These are phyloP conservation scores for Rhodotorula sp. DNA, from an alignment of 1,284 basidiomycete species.

Conservation along the genomic window DNA sequence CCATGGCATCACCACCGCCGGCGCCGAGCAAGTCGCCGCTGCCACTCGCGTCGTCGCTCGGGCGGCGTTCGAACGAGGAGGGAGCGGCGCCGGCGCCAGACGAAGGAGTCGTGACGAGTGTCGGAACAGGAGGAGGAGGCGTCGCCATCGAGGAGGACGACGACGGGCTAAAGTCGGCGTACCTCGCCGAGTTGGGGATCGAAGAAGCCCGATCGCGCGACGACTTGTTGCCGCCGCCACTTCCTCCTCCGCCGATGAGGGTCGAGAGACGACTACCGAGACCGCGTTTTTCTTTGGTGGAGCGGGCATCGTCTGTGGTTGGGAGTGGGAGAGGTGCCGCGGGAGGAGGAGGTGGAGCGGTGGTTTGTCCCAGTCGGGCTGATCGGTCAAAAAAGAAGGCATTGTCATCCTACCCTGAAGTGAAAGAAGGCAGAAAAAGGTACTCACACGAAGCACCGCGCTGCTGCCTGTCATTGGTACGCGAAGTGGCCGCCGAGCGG, in stretches of 20 bases:
- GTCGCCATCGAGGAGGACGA: neutral
- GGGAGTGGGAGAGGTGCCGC: slow-evolving; percentile 28
- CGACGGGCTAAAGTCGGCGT: slow-evolving; percentile 19
- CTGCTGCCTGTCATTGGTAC: neutral
- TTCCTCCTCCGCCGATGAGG: slow-evolving; percentile 18
- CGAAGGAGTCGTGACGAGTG: neutral
- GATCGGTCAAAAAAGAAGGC: neutral
- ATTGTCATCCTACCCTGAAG: neutral
- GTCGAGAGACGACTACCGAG: slow-evolving; percentile 24
- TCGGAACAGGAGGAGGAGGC: neutral
- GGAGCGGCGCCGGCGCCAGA: slow-evolving; percentile 1
- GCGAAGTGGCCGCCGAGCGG: too few species aligned
- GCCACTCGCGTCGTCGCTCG: too few species aligned
- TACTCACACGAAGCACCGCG: neutral
- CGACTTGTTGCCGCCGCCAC: slow-evolving; percentile 4
- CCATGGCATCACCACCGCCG: too few species aligned
- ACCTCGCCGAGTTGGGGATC: slow-evolving; percentile 32
- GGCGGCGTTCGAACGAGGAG: neutral
- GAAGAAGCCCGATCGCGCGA: slow-evolving; percentile 27
- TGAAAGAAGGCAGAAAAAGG: neutral
- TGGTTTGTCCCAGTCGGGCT: neutral
- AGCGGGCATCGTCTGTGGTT: slow-evolving; percentile 15
- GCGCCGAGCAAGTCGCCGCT: too few species aligned
- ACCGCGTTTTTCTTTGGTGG: slow-evolving; percentile 17
- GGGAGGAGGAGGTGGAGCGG: neutral